Evolutionary conservation across 495 filamentous ascomycete species (phyloP).

Genomic region (Astrocystis sublimbata): DNA sequence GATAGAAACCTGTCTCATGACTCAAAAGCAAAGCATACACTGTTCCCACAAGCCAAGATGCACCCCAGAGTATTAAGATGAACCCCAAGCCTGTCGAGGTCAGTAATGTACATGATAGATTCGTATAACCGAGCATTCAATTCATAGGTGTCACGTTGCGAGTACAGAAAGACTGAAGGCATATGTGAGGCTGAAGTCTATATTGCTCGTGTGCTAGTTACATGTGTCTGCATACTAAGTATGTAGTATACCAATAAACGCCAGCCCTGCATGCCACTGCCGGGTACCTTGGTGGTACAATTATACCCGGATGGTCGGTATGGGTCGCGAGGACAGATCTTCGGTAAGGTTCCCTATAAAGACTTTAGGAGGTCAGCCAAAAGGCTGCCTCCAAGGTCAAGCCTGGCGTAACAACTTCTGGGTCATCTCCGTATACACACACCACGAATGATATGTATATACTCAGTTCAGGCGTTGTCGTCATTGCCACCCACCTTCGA

Average conservation of each 20-base stretch:
- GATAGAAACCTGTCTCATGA: too few species aligned
- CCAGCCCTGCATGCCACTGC: not conserved
- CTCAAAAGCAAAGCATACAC: too few species aligned
- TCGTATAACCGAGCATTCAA: not conserved
- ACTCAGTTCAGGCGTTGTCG: not conserved
- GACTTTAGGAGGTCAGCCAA: not conserved
- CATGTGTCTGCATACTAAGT: too few species aligned
- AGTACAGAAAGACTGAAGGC: not conserved
- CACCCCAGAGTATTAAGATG: too few species aligned
- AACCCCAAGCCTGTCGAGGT: too few species aligned
- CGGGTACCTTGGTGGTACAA: not conserved
- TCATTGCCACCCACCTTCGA: not conserved
- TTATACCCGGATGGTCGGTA: not conserved
- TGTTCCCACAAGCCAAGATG: too few species aligned
- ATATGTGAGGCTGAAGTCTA: not conserved
- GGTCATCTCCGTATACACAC: not conserved
- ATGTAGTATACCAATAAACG: not conserved
- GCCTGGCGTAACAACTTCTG: not conserved
- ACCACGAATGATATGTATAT: not conserved
- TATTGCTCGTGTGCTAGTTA: not conserved
- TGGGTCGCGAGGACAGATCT: not conserved
- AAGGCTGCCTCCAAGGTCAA: not conserved
- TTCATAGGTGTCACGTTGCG: not conserved
- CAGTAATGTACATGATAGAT: too few species aligned
- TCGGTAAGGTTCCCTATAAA: not conserved